Evolutionary conservation across 1,284 basidiomycete species (phyloP), one percentile per base, ranked within the genome.

Genomic region (Microbotryum violaceum): DNA sequence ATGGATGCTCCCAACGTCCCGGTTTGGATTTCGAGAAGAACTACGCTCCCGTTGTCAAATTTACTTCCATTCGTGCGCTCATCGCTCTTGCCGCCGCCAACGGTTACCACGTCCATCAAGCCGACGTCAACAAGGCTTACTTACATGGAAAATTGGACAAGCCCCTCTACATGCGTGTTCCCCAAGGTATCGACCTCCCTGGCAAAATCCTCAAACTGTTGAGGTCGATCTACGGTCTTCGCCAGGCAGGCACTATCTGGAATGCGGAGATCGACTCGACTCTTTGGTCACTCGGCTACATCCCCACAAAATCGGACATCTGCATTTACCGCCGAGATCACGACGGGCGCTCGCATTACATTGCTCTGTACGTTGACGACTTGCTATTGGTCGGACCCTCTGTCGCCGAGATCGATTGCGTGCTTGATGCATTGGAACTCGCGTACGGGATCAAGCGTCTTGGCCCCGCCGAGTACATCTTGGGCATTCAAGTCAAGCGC

Each of bases 21-120:
- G 76, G 79, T 0, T 51, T 78, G 1, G 76, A 82, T 61, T 81
- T 77, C 62, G 73, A 75, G 23, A 71, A 80, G 42, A 79, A 76
- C 0, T 79, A 72, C 56, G 70, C 77, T 1, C 79, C 78, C 0
- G 74, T 79, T 0, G 75, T 75, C 7, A 70, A 73, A 16, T 70
- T 77, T 4, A 57, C 73, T 0, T 74, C 77, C 0, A 71, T 79
- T 18, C 64, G 75, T 0, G 58, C 74, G 1, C 56, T 80, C 2
- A 69, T 80, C 0, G 73, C 77, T 0, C 58, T 79, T 0, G 77
- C 78, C 6, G 74, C 78, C 2, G 20, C 57, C 3, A 52, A 74
- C 27, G 72, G 75, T 49, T 66, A 65, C n/a, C 71, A 77, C 33
- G 53, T 79, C 1, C 71, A 78, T 47, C 75, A 78, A 48, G 74